Evolutionary conservation across 2,329 filamentous ascomycete species (phyloP).

Genomic region (Trichoderma polysporum): DNA sequence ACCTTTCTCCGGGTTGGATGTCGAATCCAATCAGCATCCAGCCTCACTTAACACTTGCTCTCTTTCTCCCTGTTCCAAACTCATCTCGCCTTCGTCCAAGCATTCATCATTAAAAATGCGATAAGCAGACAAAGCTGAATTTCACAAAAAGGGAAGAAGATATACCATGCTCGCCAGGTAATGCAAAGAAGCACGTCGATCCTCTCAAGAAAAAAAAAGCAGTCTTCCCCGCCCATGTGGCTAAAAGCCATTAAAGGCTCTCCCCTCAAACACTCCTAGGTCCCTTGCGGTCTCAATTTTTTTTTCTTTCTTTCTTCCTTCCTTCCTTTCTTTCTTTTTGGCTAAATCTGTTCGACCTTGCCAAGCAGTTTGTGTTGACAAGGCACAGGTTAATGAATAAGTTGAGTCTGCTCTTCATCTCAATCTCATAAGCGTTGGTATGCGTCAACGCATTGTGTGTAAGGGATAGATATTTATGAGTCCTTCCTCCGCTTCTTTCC

Average conservation of each 20-base stretch:
- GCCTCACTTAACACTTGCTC: neutral
- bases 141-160: neutral
- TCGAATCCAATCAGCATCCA: neutral
- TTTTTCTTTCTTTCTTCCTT: neutral
- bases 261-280: neutral
- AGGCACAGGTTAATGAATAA: neutral
- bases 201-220: neutral
- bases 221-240: neutral
- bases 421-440: neutral
- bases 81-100: neutral
- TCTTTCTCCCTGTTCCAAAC: neutral
- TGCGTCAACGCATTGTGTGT: neutral
- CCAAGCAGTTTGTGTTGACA: neutral
- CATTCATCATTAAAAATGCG: neutral
- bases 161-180: neutral
- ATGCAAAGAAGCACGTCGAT: neutral
- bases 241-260: neutral
- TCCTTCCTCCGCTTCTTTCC: conserved; percentile 26
- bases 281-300: too few relatives aligned
- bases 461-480: neutral
- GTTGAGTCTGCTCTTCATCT: neutral
- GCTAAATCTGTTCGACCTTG: neutral
- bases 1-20: neutral
- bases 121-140: neutral
- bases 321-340: neutral